Evolutionary conservation across 805 yeast genomes (phyloP).

Genomic region (Metschnikowia cerradonensis): DNA sequence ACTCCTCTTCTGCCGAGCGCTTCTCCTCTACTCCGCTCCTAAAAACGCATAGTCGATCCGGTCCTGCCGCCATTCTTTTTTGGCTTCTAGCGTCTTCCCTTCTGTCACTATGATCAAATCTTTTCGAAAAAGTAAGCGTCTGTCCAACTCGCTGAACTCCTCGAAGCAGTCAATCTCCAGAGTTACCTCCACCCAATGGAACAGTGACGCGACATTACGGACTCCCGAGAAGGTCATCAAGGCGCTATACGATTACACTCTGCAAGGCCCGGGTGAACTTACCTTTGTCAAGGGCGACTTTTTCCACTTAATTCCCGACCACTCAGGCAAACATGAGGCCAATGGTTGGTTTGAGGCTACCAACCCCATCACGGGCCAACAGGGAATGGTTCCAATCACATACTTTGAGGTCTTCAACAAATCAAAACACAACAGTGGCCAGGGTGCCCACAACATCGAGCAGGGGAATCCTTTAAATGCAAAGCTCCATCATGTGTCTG

Average conservation of each 20-base stretch:
- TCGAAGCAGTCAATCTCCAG: slow-evolving; percentile 34
- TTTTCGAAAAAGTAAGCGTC: slow-evolving; percentile 40
- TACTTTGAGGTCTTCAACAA: slow-evolving; percentile 77
- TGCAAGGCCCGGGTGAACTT: slow-evolving; percentile 79
- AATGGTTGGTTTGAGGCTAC: slow-evolving; percentile 83
- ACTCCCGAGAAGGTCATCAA: slow-evolving; percentile 81
- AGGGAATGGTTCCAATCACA: slow-evolving; percentile 84
- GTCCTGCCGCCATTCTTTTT: background rate
- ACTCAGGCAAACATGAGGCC: slow-evolving; percentile 22
- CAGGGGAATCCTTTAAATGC: slow-evolving; percentile 19
- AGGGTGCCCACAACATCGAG: slow-evolving; percentile 17
- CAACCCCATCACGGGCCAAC: slow-evolving; percentile 71
- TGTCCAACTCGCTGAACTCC: slow-evolving; percentile 25
- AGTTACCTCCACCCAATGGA: slow-evolving; percentile 19
- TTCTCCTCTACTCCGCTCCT: background rate
- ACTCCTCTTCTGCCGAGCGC: background rate
- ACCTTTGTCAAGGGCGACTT: slow-evolving; percentile 80
- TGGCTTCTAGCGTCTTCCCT: background rate
- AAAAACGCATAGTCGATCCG: background rate
- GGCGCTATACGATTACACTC: slow-evolving; percentile 72
- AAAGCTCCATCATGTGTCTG: slow-evolving; percentile 14
- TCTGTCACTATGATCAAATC: slow-evolving; percentile 32
- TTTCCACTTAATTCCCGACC: slow-evolving; percentile 58
- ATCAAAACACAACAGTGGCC: slow-evolving; percentile 34
- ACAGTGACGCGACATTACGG: slow-evolving; percentile 22